phyloP scores from a whole-genome alignment of 1,139 yeast species.

The Pichia sp. region DNA sequence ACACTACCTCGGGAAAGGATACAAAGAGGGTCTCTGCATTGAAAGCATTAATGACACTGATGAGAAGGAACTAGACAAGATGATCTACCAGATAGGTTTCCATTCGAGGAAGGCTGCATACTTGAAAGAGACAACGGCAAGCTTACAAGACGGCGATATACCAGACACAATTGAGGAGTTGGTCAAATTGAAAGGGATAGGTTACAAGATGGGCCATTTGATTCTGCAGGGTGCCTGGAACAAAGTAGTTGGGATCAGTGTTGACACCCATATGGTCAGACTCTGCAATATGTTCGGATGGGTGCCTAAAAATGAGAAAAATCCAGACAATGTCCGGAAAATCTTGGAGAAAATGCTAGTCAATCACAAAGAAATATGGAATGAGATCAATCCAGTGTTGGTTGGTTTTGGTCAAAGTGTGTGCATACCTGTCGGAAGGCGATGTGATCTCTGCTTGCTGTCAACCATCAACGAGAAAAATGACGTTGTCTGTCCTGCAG shows the following conservation, averaged over 20 bases:
- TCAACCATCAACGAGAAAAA: conserved; percentile 32
- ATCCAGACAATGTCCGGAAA: conserved; percentile 73
- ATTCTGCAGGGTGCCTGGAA: conserved; percentile 81
- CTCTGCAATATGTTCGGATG: conserved; percentile 79
- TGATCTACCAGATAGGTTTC: conserved; percentile 83
- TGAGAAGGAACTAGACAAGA: conserved; percentile 55
- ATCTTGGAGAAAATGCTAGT: conserved; percentile 77
- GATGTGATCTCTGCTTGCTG: conserved; percentile 72
- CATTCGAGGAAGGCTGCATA: conserved; percentile 74
- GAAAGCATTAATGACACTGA: conserved; percentile 46
- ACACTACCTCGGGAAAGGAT: conserved; percentile 37
- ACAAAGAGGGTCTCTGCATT: conserved; percentile 39
- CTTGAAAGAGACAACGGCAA: conserved; percentile 57
- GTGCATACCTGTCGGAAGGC: conserved; percentile 67
- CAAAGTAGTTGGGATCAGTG: conserved; percentile 77
- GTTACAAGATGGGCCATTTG: conserved; percentile 91
- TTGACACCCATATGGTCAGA: conserved; percentile 88
- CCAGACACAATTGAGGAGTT: conserved; percentile 67
- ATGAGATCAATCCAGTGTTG: conserved; percentile 74
- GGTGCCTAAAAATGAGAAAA: conserved; percentile 49
- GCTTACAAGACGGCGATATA: conserved; percentile 60
- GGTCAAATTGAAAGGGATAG: conserved; percentile 80
- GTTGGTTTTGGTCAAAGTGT: conserved; percentile 94
- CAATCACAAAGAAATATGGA: conserved; percentile 54
- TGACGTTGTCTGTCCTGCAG: conserved; percentile 45